Evolutionary conservation across 495 filamentous ascomycete genomes (phyloP).

Genomic region (Pseudomonodictys pantanalensis): DNA sequence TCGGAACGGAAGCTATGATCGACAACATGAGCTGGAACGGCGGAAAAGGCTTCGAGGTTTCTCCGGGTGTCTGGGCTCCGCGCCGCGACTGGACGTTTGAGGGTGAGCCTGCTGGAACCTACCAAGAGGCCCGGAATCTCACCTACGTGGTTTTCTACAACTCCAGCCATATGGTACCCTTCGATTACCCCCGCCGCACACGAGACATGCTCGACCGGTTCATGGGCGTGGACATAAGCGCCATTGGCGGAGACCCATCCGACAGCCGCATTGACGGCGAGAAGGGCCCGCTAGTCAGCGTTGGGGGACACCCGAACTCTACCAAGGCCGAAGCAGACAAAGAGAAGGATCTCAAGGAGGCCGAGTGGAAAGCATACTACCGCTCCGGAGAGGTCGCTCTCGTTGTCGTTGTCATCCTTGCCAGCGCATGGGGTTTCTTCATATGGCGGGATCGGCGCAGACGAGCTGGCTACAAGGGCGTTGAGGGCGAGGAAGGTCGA

Average conservation of each 20-base stretch:
- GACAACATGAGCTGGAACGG: constrained; percentile 89
- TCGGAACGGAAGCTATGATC: constrained; percentile 90
- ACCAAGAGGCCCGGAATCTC: constrained; percentile 89
- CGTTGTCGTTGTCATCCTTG: constrained; percentile 76
- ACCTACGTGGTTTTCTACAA: constrained; percentile 97
- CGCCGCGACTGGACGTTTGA: constrained; percentile 94
- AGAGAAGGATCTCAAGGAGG: constrained; percentile 72
- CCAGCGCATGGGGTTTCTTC: constrained; percentile 76
- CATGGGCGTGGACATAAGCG: constrained; percentile 87
- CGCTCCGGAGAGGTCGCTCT: constrained; percentile 88
- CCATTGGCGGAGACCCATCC: constrained; percentile 79
- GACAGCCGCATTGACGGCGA: constrained; percentile 89
- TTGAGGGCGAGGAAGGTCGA: constrained; percentile 40
- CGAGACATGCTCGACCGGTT: constrained; percentile 98
- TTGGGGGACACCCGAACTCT: constrained; percentile 83
- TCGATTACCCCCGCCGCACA: constrained; percentile 79
- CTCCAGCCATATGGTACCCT: constrained; percentile 95
- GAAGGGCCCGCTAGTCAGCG: constrained; percentile 75
- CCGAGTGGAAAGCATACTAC: constrained; percentile 89
- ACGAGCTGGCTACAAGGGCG: constrained; percentile 48
- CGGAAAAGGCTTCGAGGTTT: constrained; percentile 83
- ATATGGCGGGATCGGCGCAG: constrained; percentile 73
- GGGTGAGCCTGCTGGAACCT: constrained; percentile 82
- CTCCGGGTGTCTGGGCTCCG: constrained; percentile 86
- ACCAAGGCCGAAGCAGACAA: constrained; percentile 70